Evolutionary conservation across 1,284 basidiomycete species (phyloP).

Genomic region (Sporisorium graminicola): DNA sequence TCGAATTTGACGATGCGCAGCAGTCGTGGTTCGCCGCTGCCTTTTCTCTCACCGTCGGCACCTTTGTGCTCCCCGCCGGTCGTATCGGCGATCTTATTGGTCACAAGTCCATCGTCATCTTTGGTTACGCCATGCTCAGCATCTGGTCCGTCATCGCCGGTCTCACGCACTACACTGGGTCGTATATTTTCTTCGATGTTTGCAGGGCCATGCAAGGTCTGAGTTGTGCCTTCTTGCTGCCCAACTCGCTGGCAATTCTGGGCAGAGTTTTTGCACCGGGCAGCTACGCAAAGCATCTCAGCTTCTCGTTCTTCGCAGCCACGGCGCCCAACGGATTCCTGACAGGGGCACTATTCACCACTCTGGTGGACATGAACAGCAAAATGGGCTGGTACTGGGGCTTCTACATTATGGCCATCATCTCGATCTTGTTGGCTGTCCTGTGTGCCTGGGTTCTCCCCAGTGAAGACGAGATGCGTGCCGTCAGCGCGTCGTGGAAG

Average conservation of each 20-base stretch:
- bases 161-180: slow-evolving; percentile 42
- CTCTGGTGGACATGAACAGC: slow-evolving; percentile 28
- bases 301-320: slow-evolving; percentile 53
- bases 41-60: slow-evolving; percentile 58
- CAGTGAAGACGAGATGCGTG: slow-evolving; percentile 37
- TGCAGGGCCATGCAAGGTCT: slow-evolving; percentile 59
- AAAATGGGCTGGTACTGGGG: slow-evolving; percentile 50
- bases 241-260: slow-evolving; percentile 57
- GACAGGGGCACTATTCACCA: slow-evolving; percentile 48
- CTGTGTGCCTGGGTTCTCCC: slow-evolving; percentile 40
- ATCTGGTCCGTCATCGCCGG: slow-evolving; percentile 51
- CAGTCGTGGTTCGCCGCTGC: slow-evolving; percentile 57
- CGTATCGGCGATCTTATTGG: slow-evolving; percentile 55
- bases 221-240: slow-evolving; percentile 51
- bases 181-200: slow-evolving; percentile 58
- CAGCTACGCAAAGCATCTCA: slow-evolving; percentile 42
- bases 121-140: slow-evolving; percentile 44
- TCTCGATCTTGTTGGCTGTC: slow-evolving; percentile 24
- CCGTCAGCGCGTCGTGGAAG: slow-evolving; percentile 32
- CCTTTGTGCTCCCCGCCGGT: slow-evolving; percentile 59
- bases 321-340: slow-evolving; percentile 60
- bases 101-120: slow-evolving; percentile 47
- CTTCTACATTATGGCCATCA: slow-evolving; percentile 55
- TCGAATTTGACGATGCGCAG: slow-evolving; percentile 25
- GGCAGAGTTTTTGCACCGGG: slow-evolving; percentile 48